Base-by-base conservation (phyloP, 805 yeast species). In the Yamadazyma takamatsuzukensis region DNA sequence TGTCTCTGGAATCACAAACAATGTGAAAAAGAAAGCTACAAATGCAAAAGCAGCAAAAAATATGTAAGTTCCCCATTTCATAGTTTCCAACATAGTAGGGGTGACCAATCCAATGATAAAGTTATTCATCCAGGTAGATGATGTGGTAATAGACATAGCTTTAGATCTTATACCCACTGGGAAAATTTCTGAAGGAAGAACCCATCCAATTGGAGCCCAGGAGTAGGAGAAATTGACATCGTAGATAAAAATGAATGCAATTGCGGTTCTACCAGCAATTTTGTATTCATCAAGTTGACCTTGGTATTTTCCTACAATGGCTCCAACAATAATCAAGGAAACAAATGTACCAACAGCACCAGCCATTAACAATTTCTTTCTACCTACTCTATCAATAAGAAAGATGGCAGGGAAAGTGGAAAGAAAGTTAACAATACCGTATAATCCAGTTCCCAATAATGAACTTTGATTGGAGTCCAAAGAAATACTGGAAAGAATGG, bases 1-100 rank as follows among this genome's bases (percentile, higher is more conserved):
- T 29, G 89, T 81, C 62, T 82, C 89, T 29, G 89, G 89, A 56
- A 78, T 79, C 9, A 34, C 24, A 18, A 37, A 31, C 21, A 6
- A 37, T 4, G 38, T 33, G 27, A 37, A 40, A 59, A 69, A 76
- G 65, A 79, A 74, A 13, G 43, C 39, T 29, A 42, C 36, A 18
- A 44, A 19, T 14, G 41, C 40, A 34, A 40, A 40, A 11, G 47
- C 49, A 36, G 49, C 53, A 48, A 48, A 44, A 41, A 48, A 48
- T 17, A 46, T 38, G 30, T 48, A 48, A 47, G 59, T 39, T 39
- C 49, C 52, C 40, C 53, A 57, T 43, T 54, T 56, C 53, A 47
- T 37, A n/a, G 38, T 37, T 12, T 40, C 41, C 21, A 46, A 35
- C 43, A 53, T 58, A 43, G 36, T 51, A 37, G 39, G 67, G 51